These are phyloP conservation scores for Nectriaceae sp. DNA, from an alignment of 2,329 filamentous ascomycete species.

Conservation along the genomic window DNA sequence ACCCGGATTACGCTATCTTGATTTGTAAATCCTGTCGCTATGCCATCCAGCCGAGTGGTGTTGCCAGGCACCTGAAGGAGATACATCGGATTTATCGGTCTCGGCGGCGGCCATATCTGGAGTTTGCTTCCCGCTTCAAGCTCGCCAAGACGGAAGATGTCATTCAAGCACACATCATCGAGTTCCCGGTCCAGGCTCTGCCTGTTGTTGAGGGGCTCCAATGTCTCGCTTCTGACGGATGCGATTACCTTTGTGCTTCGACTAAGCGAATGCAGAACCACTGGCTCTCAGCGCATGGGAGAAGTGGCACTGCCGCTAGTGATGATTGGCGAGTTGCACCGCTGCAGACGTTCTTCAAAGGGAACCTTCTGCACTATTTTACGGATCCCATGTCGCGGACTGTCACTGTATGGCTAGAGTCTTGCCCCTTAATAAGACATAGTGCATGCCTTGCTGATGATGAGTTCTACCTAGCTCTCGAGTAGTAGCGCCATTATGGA, in stretches of 20 bases:
- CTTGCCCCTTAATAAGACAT: too few species aligned
- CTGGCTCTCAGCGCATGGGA: constrained; percentile 11
- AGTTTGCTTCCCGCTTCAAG: constrained; percentile 3
- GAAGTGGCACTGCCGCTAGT: neutral
- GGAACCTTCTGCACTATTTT: constrained; percentile 17
- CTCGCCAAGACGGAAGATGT: constrained; percentile 4
- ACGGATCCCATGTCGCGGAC: too few species aligned
- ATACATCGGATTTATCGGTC: constrained; percentile 15
- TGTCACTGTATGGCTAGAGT: too few species aligned
- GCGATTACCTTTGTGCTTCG: constrained; percentile 14
- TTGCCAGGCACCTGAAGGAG: constrained; percentile 15
- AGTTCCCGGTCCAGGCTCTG: constrained; percentile 12
- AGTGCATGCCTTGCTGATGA: too few species aligned
- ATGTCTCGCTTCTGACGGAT: constrained; percentile 3
- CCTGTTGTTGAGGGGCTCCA: constrained; percentile 7
- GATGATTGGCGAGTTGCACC: constrained; percentile 6
- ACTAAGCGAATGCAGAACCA: constrained; percentile 19
- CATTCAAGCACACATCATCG: neutral
- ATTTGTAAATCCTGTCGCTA: constrained; percentile 15
- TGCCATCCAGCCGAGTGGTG: constrained; percentile 11
- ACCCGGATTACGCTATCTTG: constrained; percentile 8
- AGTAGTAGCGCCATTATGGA: too few species aligned
- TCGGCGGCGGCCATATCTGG: constrained; percentile 9
- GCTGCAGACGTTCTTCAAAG: constrained; percentile 17
- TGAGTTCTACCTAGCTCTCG: too few species aligned